Evolutionary conservation across 768 basidiomycete species (phyloP).

Genomic region (Ramaria rubella): DNA sequence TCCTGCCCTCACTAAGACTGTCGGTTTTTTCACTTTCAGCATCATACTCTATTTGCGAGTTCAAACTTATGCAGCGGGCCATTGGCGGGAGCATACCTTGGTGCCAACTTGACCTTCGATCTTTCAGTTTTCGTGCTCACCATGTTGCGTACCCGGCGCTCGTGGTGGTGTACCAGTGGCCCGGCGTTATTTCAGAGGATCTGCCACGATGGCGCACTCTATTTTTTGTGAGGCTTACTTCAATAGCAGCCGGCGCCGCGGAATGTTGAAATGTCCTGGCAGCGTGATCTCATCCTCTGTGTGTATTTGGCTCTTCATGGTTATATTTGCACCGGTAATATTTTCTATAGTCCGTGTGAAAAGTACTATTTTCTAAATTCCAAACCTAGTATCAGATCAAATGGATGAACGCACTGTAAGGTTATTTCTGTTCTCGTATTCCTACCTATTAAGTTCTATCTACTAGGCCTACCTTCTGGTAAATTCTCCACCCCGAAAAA

Average conservation of each 20-base stretch:
- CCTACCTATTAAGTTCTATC: no score
- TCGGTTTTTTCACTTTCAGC: not conserved
- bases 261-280: not conserved
- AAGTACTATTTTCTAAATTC: no score
- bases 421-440: no score
- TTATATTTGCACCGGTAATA: not conserved
- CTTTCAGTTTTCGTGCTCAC: not conserved
- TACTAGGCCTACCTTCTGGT: no score
- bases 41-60: no score
- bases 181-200: not conserved
- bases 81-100: not conserved
- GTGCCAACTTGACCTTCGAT: not conserved
- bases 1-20: constrained; percentile 1
- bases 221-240: not conserved
- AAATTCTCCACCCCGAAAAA: no score
- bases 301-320: constrained; percentile 4
- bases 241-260: not conserved
- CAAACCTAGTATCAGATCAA: no score
- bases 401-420: no score
- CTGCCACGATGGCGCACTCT: not conserved
- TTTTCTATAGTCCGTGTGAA: no score
- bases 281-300: constrained; percentile 2
- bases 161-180: not conserved
- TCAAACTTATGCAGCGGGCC: not conserved
- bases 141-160: not conserved